Conservation (phyloP, 179 eudicot genomes). For the Nepenthes alata region DNA sequence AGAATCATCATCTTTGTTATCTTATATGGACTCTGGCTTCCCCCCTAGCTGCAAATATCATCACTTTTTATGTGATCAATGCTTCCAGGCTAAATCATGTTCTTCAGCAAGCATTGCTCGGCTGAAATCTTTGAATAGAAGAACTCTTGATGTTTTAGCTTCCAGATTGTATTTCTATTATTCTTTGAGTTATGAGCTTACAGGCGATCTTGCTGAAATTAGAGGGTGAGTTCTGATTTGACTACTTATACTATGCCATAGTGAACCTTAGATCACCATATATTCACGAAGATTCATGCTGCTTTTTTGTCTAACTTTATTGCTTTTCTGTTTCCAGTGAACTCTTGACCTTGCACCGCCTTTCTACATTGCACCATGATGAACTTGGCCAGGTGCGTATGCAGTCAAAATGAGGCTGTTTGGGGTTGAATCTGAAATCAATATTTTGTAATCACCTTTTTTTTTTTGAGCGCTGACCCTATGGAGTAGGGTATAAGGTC, state of each 20-base stretch:
- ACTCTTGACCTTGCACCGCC: constrained; percentile 79
- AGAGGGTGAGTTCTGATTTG: constrained; percentile 53
- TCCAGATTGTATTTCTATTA: constrained; percentile 77
- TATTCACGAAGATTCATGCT: background rate
- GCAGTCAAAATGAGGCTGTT: background rate
- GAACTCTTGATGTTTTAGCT: constrained; percentile 83
- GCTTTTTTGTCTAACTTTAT: background rate
- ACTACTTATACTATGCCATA: background rate
- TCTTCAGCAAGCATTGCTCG: constrained; percentile 87
- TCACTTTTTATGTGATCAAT: constrained; percentile 1
- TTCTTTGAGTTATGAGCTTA: constrained; percentile 80
- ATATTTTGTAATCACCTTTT: background rate
- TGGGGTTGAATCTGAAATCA: no score
- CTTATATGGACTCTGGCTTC: background rate
- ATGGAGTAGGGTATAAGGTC: background rate
- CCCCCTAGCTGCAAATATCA: background rate
- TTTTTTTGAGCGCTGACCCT: background rate
- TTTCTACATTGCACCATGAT: constrained; percentile 85
- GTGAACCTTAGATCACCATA: no score
- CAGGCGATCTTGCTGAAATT: constrained; percentile 79
- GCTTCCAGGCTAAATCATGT: constrained; percentile 75
- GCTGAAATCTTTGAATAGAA: constrained; percentile 66
- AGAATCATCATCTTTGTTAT: background rate
- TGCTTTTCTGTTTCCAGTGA: constrained; percentile 32
- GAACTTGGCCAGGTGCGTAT: constrained; percentile 93